These are phyloP conservation scores for Fonsecaea multimorphosa DNA, from an alignment of 2,329 filamentous ascomycete genomes.

Conservation along the genomic window DNA sequence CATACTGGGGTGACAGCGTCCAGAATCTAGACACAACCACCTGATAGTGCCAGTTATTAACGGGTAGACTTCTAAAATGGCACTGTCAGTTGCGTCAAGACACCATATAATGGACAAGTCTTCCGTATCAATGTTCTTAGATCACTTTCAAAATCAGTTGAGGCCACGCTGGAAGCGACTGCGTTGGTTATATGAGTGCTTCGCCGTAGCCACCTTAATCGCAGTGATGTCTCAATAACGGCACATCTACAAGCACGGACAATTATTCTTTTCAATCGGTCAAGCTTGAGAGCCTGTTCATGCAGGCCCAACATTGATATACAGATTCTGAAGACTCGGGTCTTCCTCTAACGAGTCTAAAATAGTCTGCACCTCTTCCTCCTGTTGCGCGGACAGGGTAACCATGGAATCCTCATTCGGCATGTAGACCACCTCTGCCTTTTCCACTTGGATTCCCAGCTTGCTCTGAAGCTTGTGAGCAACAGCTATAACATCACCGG, in stretches of 20 bases:
- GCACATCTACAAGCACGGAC: background rate
- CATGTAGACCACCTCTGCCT: conserved; percentile 82
- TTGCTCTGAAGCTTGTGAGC: conserved; percentile 68
- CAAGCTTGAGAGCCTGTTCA: conserved; percentile 16
- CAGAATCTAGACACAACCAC: background rate
- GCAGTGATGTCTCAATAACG: background rate
- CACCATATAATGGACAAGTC: background rate
- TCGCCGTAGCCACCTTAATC: background rate
- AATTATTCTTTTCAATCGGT: background rate
- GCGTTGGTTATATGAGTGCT: background rate
- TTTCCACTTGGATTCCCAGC: conserved; percentile 70
- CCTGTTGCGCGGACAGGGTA: conserved; percentile 63
- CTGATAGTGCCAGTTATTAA: background rate
- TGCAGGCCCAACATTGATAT: conserved; percentile 64
- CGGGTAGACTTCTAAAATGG: background rate
- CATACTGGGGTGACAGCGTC: conserved; percentile 15
- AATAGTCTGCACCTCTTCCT: conserved; percentile 65
- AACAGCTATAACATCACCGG: conserved; percentile 67
- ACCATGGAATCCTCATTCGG: conserved; percentile 80
- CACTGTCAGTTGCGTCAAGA: background rate
- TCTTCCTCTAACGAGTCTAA: conserved; percentile 64
- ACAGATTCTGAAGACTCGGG: conserved; percentile 77
- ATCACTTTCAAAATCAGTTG: background rate
- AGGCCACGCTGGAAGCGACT: conserved; percentile 2
- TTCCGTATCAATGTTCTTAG: background rate